Evolutionary conservation across 1,139 yeast species (phyloP).

Genomic region (Debaryomyces udenii): DNA sequence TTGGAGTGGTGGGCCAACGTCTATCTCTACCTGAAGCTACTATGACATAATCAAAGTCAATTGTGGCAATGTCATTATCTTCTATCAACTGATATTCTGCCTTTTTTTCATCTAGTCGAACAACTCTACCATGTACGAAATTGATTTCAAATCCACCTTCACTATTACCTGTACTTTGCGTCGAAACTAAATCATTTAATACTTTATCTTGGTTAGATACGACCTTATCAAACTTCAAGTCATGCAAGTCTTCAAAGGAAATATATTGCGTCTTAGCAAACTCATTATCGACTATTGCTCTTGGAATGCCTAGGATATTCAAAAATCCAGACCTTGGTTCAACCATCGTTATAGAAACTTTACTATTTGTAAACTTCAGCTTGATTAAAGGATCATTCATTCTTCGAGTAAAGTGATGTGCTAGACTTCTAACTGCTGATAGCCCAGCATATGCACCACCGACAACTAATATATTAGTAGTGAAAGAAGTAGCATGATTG

Average conservation of each 20-base stretch:
- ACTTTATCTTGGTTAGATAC: constrained; percentile 20
- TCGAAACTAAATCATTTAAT: constrained; percentile 1
- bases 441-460: constrained; percentile 60
- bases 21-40: constrained; percentile 49
- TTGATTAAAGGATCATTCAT: constrained; percentile 4
- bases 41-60: constrained; percentile 44
- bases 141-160: constrained; percentile 23
- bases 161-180: constrained; percentile 1
- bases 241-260: constrained; percentile 27
- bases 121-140: constrained; percentile 37
- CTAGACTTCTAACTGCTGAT: constrained; percentile 41
- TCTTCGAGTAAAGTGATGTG: constrained; percentile 24
- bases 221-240: constrained; percentile 27
- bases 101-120: constrained; percentile 21
- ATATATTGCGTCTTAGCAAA: constrained; percentile 45
- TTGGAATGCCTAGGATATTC: constrained; percentile 48
- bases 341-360: constrained; percentile 31
- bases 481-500: constrained; percentile 10
- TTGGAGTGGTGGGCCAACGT: constrained; percentile 51
- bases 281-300: constrained; percentile 39
- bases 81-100: constrained; percentile 21
- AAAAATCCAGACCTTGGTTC: constrained; percentile 51
- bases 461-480: constrained; percentile 45
- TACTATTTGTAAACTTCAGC: constrained; percentile 8
- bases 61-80: constrained; percentile 16